A percentile compares a stretch with the other conserved stretches of the same genome.
Conservation (phyloP, 2,329 filamentous ascomycete genomes). For the Dichotomopilus funicola region DNA sequence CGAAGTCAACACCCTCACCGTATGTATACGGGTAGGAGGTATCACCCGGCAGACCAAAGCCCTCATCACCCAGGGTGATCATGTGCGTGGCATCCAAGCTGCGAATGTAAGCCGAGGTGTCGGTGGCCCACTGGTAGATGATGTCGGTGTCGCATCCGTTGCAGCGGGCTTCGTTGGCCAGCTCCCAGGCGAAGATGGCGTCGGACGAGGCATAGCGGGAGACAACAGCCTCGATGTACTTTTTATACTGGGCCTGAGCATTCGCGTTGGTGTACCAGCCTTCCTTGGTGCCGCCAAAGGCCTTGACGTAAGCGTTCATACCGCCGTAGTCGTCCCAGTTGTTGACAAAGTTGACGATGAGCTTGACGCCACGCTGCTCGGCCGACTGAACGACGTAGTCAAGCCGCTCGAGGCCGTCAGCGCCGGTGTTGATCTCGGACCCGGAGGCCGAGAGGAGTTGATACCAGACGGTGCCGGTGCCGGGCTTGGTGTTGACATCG, state of each 20-base stretch:
- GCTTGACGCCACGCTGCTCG: constrained; percentile 52
- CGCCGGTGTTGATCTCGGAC: constrained; percentile 56
- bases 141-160: constrained; percentile 51
- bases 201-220: constrained; percentile 39
- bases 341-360: constrained; percentile 62
- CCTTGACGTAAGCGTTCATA: constrained; percentile 51
- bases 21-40: constrained; percentile 23
- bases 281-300: constrained; percentile 46
- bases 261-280: constrained; percentile 47
- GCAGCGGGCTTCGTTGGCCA: constrained; percentile 54
- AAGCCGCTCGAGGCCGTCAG: constrained; percentile 56
- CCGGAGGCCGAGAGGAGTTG: constrained; percentile 45
- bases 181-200: constrained; percentile 47
- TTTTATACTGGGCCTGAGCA: constrained; percentile 46
- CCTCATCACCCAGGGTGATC: constrained; percentile 56
- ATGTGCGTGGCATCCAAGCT: constrained; percentile 53
- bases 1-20: constrained; percentile 24
- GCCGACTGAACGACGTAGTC: constrained; percentile 58
- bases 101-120: constrained; percentile 55
- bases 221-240: constrained; percentile 41
- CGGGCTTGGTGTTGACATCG: constrained; percentile 40
- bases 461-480: constrained; percentile 40
- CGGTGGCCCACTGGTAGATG: constrained; percentile 52
- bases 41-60: constrained; percentile 27
- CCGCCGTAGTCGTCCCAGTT: constrained; percentile 65